These are phyloP conservation scores for Fusarium heterosporum DNA, from an alignment of 2,329 filamentous ascomycete species.

Conservation along the genomic window DNA sequence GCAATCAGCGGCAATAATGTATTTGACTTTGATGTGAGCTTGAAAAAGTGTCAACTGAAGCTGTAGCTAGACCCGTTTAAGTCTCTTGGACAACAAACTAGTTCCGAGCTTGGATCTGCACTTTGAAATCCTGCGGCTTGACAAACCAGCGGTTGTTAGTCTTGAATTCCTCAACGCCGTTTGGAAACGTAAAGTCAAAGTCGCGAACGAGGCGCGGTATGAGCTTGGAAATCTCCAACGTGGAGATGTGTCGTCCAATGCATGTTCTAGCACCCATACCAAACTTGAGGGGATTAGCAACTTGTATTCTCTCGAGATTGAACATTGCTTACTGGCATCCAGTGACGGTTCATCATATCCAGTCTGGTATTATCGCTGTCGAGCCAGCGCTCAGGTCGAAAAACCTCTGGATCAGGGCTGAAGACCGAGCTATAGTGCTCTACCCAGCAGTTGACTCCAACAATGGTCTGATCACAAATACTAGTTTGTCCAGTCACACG, in stretches of 20 bases:
- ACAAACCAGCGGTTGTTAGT: slow-evolving; percentile 4
- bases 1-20: too few species aligned
- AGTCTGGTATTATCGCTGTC: slow-evolving; percentile 1
- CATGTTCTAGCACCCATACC: slow-evolving; percentile 27
- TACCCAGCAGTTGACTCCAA: slow-evolving; percentile 35
- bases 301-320: fast-evolving
- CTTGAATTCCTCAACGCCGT: slow-evolving; percentile 2
- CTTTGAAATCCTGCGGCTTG: slow-evolving; percentile 22
- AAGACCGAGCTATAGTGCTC: slow-evolving; percentile 30
- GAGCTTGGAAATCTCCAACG: slow-evolving; percentile 32
- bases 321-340: slow-evolving; percentile 25
- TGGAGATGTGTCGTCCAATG: slow-evolving; percentile 19
- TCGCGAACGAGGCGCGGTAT: slow-evolving; percentile 15
- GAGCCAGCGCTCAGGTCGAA: slow-evolving; percentile 33
- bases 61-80: too few species aligned
- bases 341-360: slow-evolving; percentile 29
- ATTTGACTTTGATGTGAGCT: too few species aligned
- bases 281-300: slow-evolving; percentile 11
- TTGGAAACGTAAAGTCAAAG: slow-evolving; percentile 16
- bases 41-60: too few species aligned
- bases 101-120: neutral
- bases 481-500: too few species aligned
- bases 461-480: slow-evolving; percentile 12
- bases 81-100: too few species aligned
- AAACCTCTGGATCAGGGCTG: slow-evolving; percentile 21